These are phyloP conservation scores for Aplosporella prunicola DNA, from an alignment of 2,329 filamentous ascomycete genomes.

Conservation along the genomic window DNA sequence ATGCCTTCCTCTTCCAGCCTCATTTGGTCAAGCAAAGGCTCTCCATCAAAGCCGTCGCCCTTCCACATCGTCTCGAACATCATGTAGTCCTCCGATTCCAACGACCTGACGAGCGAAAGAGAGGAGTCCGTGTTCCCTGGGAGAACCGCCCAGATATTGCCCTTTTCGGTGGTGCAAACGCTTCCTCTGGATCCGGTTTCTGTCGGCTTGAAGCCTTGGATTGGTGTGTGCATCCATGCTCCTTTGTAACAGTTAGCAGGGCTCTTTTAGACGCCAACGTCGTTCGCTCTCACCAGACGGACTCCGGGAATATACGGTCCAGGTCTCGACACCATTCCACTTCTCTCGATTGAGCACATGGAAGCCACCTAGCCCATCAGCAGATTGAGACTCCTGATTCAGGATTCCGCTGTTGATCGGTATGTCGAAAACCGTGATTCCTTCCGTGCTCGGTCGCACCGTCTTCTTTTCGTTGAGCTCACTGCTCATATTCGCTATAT, in stretches of 20 bases:
- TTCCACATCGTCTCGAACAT: constrained; percentile 3
- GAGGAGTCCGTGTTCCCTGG: constrained; percentile 3
- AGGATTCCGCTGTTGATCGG: constrained; percentile 38
- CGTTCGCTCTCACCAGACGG: neutral
- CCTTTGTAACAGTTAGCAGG: too few species aligned
- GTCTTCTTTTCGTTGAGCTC: neutral
- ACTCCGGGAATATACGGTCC: constrained; percentile 1
- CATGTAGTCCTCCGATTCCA: neutral
- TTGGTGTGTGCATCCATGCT: constrained; percentile 1
- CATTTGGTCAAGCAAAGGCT: constrained; percentile 3
- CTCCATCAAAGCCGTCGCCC: constrained; percentile 1
- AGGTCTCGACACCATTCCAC: neutral
- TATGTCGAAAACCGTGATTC: constrained; percentile 38
- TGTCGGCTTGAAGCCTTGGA: neutral
- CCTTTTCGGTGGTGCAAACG: neutral
- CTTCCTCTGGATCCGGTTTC: constrained; percentile 2
- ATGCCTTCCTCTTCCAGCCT: constrained; percentile 1
- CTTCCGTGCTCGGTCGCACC: constrained; percentile 32
- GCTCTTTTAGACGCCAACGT: too few species aligned
- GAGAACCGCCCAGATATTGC: neutral
- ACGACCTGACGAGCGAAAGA: neutral
- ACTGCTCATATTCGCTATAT: constrained; percentile 30
- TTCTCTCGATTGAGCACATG: constrained; percentile 42
- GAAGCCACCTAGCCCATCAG: constrained; percentile 37
- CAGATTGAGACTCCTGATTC: constrained; percentile 43